Conservation (phyloP, 2,329 filamentous ascomycete genomes). For the Ascochyta viciae-villosae region DNA sequence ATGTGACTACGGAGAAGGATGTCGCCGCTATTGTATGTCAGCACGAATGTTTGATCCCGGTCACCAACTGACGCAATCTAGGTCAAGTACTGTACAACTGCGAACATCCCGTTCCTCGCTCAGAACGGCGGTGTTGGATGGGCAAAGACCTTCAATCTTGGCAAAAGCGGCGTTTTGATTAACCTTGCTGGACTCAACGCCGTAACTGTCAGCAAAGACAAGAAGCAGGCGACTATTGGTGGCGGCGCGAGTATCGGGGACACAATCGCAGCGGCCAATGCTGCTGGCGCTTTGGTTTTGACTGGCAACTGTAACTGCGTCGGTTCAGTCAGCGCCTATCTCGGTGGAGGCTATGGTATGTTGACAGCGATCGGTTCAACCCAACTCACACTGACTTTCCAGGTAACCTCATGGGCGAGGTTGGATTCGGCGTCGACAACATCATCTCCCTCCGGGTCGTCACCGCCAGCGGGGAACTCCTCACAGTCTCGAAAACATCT, state of each 20-base stretch:
- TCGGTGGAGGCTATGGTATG: constrained; percentile 61
- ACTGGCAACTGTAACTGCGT: constrained; percentile 46
- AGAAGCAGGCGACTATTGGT: constrained; percentile 34
- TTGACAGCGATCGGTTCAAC: neutral
- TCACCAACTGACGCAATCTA: constrained; percentile 8
- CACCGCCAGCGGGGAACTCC: constrained; percentile 36
- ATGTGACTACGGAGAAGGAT: constrained; percentile 29
- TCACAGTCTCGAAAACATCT: constrained; percentile 36
- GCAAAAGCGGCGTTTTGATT: constrained; percentile 37
- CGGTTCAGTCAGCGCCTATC: constrained; percentile 36
- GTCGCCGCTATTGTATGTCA: constrained; percentile 27
- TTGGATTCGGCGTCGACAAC: constrained; percentile 63
- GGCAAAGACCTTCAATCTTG: constrained; percentile 32
- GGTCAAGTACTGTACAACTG: constrained; percentile 33
- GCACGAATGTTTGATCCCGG: neutral
- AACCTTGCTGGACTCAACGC: constrained; percentile 36
- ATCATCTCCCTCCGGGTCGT: constrained; percentile 44
- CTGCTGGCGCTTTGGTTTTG: constrained; percentile 36
- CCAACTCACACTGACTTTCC: neutral
- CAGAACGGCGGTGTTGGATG: constrained; percentile 42
- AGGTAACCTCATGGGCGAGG: constrained; percentile 59
- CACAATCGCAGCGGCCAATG: constrained; percentile 49
- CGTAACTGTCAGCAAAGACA: constrained; percentile 33
- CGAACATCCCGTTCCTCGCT: constrained; percentile 32
- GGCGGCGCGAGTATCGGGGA: constrained; percentile 48